These are phyloP conservation scores for Thraustochytrium sp. DNA, from an alignment of 352 stramenopile species.

Conservation along the genomic window DNA sequence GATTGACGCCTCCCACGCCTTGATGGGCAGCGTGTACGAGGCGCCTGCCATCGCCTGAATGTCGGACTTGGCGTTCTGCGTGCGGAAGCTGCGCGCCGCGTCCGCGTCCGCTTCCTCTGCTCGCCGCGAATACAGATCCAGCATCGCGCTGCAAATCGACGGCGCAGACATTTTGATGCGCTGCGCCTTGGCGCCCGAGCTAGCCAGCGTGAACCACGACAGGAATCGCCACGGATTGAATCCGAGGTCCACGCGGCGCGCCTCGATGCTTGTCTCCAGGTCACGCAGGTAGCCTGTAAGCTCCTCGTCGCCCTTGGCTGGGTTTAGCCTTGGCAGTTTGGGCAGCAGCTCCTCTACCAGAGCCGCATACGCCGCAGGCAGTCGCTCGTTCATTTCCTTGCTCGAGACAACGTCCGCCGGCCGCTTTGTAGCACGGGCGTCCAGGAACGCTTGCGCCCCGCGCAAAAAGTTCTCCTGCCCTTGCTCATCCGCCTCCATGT, in stretches of 20 bases:
- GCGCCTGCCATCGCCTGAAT: background rate
- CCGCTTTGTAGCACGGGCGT: too few relatives aligned
- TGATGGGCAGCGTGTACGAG: background rate
- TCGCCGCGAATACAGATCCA: background rate
- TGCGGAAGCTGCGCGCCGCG: background rate
- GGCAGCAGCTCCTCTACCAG: background rate
- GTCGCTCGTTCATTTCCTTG: background rate
- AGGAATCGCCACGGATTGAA: conserved; percentile 40
- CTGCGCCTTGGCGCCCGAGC: background rate
- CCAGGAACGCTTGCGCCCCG: too few relatives aligned
- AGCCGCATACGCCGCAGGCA: background rate
- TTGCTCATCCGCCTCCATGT: too few relatives aligned
- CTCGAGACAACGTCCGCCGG: background rate
- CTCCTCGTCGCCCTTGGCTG: background rate
- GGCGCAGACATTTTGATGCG: background rate
- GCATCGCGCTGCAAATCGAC: background rate
- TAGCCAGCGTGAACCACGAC: background rate
- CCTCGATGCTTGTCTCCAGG: background rate
- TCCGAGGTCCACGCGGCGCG: background rate
- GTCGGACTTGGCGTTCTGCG: background rate
- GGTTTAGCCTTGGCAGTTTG: background rate
- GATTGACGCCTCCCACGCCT: background rate
- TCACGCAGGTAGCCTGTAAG: background rate
- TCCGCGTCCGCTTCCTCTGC: background rate
- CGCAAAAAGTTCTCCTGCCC: too few relatives aligned